These are phyloP conservation scores for Globisporangium solare DNA, from an alignment of 352 stramenopile species.

Conservation along the genomic window DNA sequence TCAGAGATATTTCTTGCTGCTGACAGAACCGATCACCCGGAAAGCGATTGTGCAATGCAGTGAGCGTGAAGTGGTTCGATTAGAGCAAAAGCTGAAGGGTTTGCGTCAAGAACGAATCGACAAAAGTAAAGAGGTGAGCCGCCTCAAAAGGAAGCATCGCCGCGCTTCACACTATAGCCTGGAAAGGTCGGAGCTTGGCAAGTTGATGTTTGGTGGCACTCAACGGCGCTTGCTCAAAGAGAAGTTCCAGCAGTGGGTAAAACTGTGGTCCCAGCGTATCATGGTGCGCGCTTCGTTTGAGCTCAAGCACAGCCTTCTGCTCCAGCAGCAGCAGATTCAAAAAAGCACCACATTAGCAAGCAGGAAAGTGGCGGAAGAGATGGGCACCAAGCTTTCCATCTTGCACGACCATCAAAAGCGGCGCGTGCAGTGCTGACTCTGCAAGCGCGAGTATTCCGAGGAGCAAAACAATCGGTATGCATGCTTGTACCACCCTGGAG, in stretches of 20 bases:
- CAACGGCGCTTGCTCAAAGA: slow-evolving; percentile 32
- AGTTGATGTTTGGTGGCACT: slow-evolving; percentile 42
- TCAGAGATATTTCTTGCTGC: slow-evolving; percentile 40
- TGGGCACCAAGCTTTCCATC: slow-evolving; percentile 33
- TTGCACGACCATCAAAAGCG: slow-evolving; percentile 61
- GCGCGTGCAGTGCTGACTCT: slow-evolving; percentile 51
- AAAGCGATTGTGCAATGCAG: slow-evolving; percentile 39
- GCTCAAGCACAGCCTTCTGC: slow-evolving; percentile 52
- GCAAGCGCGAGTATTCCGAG: slow-evolving; percentile 60
- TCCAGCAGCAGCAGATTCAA: slow-evolving; percentile 47
- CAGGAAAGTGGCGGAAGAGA: not conserved
- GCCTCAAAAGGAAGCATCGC: slow-evolving; percentile 43
- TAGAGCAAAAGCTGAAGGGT: slow-evolving; percentile 27
- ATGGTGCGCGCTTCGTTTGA: slow-evolving; percentile 59
- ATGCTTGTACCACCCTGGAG: slow-evolving; percentile 57
- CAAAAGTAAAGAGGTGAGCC: slow-evolving; percentile 49
- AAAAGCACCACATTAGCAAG: slow-evolving; percentile 8
- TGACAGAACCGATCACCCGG: slow-evolving; percentile 54
- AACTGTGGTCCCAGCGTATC: slow-evolving; percentile 48
- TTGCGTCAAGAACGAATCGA: slow-evolving; percentile 35
- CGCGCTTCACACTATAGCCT: slow-evolving; percentile 41
- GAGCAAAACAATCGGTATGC: slow-evolving; percentile 64
- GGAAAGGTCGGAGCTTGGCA: slow-evolving; percentile 40
- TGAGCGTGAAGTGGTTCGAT: slow-evolving; percentile 32
- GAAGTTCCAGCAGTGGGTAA: slow-evolving; percentile 59